Conservation (phyloP, 1,284 basidiomycete species). For the Schizophyllum amplum region DNA sequence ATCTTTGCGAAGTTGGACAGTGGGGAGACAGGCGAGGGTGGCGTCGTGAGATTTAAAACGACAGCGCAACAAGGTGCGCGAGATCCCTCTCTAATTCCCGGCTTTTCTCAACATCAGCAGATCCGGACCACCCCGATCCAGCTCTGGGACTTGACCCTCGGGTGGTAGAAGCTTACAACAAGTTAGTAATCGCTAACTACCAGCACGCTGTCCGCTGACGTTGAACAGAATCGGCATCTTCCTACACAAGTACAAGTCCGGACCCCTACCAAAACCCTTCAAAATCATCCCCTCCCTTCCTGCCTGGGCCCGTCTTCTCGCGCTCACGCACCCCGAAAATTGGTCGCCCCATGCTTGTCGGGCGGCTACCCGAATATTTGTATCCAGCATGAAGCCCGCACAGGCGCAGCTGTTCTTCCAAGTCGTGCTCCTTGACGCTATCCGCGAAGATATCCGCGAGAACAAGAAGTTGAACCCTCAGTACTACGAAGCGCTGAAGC, state of each 20-base stretch:
- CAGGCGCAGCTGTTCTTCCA: slow-evolving; percentile 94
- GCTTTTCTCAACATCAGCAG: slow-evolving; percentile 22
- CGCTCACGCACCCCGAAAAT: slow-evolving; percentile 84
- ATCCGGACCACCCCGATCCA: slow-evolving; percentile 69
- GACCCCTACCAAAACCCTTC: slow-evolving; percentile 94
- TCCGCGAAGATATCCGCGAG: slow-evolving; percentile 84
- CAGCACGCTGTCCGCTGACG: not conserved
- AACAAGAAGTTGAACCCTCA: slow-evolving; percentile 90
- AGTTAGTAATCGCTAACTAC: slow-evolving; percentile 44
- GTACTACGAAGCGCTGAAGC: slow-evolving; percentile 89
- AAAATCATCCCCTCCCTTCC: slow-evolving; percentile 96
- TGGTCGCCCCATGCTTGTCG: slow-evolving; percentile 97
- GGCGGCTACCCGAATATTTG: slow-evolving; percentile 92
- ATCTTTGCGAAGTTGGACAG: slow-evolving; percentile 89
- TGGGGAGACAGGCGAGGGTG: slow-evolving; percentile 40
- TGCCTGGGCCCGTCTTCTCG: slow-evolving; percentile 93
- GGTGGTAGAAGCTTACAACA: slow-evolving; percentile 92
- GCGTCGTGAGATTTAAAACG: slow-evolving; percentile 41
- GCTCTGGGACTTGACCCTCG: slow-evolving; percentile 94
- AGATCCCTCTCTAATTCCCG: slow-evolving; percentile 3
- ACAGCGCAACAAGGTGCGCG: slow-evolving; percentile 40
- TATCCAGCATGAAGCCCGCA: slow-evolving; percentile 93
- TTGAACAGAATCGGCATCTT: slow-evolving; percentile 72
- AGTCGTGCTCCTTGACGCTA: slow-evolving; percentile 86
- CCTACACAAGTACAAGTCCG: slow-evolving; percentile 89